Evolutionary conservation across 139 green algal genomes (phyloP).

Genomic region (Picochlorum costavermella): DNA sequence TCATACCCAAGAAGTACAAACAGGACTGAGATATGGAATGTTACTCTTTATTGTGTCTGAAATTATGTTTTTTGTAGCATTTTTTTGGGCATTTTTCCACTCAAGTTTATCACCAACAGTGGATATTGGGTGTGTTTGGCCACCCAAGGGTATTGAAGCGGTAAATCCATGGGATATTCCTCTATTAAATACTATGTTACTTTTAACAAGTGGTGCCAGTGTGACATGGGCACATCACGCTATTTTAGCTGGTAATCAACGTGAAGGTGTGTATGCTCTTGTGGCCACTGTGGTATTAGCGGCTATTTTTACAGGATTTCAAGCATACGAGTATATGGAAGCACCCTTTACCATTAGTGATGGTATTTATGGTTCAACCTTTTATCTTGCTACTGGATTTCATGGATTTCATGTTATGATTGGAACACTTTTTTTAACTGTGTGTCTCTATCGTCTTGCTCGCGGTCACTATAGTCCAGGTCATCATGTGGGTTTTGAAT

Average conservation of each 20-base stretch:
- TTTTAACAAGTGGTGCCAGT: constrained; percentile 42
- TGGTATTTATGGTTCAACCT: constrained; percentile 55
- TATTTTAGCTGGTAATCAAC: constrained; percentile 39
- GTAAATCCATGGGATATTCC: constrained; percentile 54
- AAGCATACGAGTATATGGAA: constrained; percentile 54
- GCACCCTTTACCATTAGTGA: constrained; percentile 55
- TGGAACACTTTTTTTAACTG: constrained; percentile 39
- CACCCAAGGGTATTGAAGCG: constrained; percentile 53
- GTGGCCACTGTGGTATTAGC: constrained; percentile 39
- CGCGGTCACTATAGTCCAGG: constrained; percentile 44
- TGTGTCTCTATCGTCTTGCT: constrained; percentile 40
- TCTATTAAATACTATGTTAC: constrained; percentile 57
- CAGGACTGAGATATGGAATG: constrained; percentile 53
- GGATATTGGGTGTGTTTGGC: constrained; percentile 53
- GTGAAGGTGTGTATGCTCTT: constrained; percentile 35
- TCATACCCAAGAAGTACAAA: constrained; percentile 46
- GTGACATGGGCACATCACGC: constrained; percentile 58
- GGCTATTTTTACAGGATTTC: constrained; percentile 50
- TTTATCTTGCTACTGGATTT: constrained; percentile 53
- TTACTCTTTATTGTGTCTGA: constrained; percentile 62
- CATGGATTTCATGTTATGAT: constrained; percentile 57
- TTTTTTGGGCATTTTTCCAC: constrained; percentile 64
- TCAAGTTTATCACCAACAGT: constrained; percentile 51
- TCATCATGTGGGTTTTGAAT: constrained; percentile 57
- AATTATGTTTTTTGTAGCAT: constrained; percentile 59